Base-by-base conservation (phyloP, 192 early-diverging fungal species). In the Linnemannia zychae region DNA sequence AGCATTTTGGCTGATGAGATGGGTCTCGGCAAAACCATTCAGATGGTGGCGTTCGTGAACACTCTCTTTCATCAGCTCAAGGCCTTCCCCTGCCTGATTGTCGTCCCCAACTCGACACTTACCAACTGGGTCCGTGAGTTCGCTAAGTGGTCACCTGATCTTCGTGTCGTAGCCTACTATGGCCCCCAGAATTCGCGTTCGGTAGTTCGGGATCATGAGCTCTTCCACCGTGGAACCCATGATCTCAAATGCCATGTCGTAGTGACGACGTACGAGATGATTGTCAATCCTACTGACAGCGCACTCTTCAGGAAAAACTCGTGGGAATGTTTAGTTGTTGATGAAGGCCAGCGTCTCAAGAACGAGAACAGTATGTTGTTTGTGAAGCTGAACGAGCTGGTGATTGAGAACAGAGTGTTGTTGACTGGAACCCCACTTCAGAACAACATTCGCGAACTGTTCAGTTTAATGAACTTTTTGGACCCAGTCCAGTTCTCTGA, bases 291-390 rank as follows among this genome's bases (percentile, higher is more conserved):
- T 18, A 50, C 47, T 0, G 78, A 90, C n/a, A 91, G 94, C 74
- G 70, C 72, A 20, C 71, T 78, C 17, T 88, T 95, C 67, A 86
- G 76, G 15, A 79, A 66, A 74, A 83, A 81, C 31, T 81, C 87
- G 7, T 96, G 94, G 92, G 89, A 91, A 24, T 88, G 80, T n/a
- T 50, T 96, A 44, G 78, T 95, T 6, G 92, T 95, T 18, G 95
- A 96, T 78, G 95, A 96, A 76, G 95, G 93, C 0, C 95, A 96
- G 66, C 90, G 95, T 38, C 83, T 96, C 37, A 96, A 97, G 87
- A 95, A 94, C 76, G 92, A 94, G 73, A 81, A 81, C 63, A 90
- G 88, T 66, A 85, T 90, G 70, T 82, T 93, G 24, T 95, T 95
- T 76, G 65, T 79, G 22, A 88, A 90, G 60, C 80, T 93, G 20